Evolutionary conservation across 2,329 filamentous ascomycete genomes (phyloP).

Genomic region (Paecilomyces formosus): DNA sequence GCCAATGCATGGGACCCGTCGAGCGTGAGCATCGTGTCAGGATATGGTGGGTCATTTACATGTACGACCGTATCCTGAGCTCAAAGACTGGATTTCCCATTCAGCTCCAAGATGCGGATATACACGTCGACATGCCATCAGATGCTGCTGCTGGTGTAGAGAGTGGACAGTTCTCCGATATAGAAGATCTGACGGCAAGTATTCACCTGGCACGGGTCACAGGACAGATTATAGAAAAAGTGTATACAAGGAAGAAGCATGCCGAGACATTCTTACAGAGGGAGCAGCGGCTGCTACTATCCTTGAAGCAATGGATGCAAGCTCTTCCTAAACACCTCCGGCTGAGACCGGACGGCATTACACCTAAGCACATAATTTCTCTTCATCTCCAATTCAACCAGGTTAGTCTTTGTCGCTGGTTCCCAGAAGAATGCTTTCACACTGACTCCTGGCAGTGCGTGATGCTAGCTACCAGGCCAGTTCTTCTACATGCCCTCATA

Average conservation of each 20-base stretch:
- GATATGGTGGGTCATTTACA: constrained; percentile 34
- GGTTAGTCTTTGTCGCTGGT: constrained; percentile 5
- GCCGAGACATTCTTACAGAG: constrained; percentile 31
- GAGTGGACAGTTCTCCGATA: constrained; percentile 29
- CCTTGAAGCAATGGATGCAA: constrained; percentile 31
- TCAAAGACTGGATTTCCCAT: constrained; percentile 44
- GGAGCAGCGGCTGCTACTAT: constrained; percentile 32
- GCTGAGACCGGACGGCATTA: constrained; percentile 25
- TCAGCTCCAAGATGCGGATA: constrained; percentile 43
- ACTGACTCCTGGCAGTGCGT: constrained; percentile 18
- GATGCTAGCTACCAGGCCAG: constrained; percentile 31
- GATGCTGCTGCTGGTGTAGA: constrained; percentile 21
- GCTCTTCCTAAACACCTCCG: constrained; percentile 27
- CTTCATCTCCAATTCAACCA: constrained; percentile 33
- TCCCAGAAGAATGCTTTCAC: not conserved
- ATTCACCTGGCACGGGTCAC: constrained; percentile 31
- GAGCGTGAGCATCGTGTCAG: constrained; percentile 32
- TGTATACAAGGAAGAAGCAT: constrained; percentile 29
- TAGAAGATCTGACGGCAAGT: constrained; percentile 29
- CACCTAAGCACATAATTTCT: constrained; percentile 25
- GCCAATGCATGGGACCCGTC: constrained; percentile 26
- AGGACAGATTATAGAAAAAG: constrained; percentile 25
- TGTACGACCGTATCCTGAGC: constrained; percentile 40
- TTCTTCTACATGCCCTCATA: constrained; percentile 31
- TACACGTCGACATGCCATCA: constrained; percentile 32